Evolutionary conservation across 2,329 filamentous ascomycete species (phyloP).

Genomic region (Ceratocystiopsis sp.): DNA sequence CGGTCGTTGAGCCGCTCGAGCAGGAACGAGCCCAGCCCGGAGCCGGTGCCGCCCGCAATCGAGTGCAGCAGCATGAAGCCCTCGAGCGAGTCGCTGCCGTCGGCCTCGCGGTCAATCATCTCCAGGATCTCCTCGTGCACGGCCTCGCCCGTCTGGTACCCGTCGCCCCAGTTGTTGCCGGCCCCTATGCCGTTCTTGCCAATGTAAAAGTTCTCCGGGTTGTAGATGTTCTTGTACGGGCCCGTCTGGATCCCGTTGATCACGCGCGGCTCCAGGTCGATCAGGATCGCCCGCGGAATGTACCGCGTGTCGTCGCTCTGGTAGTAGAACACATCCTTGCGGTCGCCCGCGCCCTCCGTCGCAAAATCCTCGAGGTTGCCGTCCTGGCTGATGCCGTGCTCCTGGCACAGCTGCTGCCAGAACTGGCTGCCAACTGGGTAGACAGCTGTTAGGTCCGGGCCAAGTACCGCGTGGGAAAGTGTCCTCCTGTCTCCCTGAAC

Average conservation of each 20-base stretch:
- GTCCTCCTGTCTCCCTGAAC: constrained; percentile 20
- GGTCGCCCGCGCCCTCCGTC: constrained; percentile 77
- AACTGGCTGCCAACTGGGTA: constrained; percentile 81
- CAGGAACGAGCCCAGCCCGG: constrained; percentile 86
- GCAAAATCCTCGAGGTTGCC: constrained; percentile 96
- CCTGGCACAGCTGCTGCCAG: constrained; percentile 96
- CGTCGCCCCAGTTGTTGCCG: constrained; percentile 96
- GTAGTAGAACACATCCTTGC: constrained; percentile 99
- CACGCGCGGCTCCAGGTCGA: constrained; percentile 86
- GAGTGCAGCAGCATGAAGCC: constrained; percentile 99
- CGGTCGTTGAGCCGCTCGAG: constrained; percentile 91
- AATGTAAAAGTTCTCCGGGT: constrained; percentile 97
- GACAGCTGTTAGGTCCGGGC: constrained; percentile 11
- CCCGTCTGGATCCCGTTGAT: constrained; percentile 86
- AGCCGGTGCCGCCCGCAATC: constrained; percentile 91
- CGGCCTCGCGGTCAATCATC: constrained; percentile 97
- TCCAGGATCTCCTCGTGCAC: constrained; percentile 97
- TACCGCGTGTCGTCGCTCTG: constrained; percentile 98
- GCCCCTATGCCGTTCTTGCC: constrained; percentile 87
- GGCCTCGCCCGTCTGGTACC: constrained; percentile 79
- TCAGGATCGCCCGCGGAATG: constrained; percentile 86
- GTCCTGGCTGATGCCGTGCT: constrained; percentile 95
- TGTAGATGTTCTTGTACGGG: constrained; percentile 97
- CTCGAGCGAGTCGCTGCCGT: constrained; percentile 94
- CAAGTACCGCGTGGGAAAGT: neutral